A percentile compares a stretch with the other conserved stretches of the same genome.
Conservation (phyloP, 768 basidiomycete genomes). For the Agrocybe pediades region DNA sequence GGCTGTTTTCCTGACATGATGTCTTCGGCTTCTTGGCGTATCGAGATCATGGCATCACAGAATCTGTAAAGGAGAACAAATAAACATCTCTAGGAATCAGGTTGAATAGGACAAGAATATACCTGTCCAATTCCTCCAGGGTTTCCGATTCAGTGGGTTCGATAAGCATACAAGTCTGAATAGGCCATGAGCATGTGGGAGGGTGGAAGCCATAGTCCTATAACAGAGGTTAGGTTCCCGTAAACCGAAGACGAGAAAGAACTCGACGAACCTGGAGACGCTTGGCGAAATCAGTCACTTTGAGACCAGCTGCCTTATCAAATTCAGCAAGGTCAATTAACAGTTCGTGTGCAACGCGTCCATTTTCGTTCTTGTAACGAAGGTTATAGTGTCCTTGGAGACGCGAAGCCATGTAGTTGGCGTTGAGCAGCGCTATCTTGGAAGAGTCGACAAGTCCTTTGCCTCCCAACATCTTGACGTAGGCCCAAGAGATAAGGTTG, state of each 20-base stretch:
- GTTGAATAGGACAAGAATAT: background rate
- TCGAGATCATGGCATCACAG: conserved; percentile 98
- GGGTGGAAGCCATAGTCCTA: conserved; percentile 95
- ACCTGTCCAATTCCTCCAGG: conserved; percentile 90
- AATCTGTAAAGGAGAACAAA: conserved; percentile 52
- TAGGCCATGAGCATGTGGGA: conserved; percentile 98
- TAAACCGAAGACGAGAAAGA: background rate
- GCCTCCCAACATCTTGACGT: conserved; percentile 99
- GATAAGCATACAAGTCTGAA: conserved; percentile 95
- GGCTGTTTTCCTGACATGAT: conserved; percentile 87
- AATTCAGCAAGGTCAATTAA: conserved; percentile 96
- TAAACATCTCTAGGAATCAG: background rate
- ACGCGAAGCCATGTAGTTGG: conserved; percentile 95
- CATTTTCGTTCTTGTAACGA: conserved; percentile 88
- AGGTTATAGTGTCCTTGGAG: conserved; percentile 84
- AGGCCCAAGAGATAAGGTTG: conserved; percentile 97
- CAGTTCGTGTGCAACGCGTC: conserved; percentile 93
- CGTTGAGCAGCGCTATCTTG: conserved; percentile 86
- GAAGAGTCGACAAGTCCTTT: conserved; percentile 84
- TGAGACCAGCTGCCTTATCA: conserved; percentile 84
- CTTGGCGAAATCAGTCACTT: conserved; percentile 97
- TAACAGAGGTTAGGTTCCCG: background rate
- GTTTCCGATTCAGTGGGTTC: conserved; percentile 98
- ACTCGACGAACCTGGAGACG: conserved; percentile 71
- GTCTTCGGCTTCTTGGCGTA: conserved; percentile 89